Base-by-base conservation (phyloP, 1,139 yeast species). In the Ogataea hybrid region DNA sequence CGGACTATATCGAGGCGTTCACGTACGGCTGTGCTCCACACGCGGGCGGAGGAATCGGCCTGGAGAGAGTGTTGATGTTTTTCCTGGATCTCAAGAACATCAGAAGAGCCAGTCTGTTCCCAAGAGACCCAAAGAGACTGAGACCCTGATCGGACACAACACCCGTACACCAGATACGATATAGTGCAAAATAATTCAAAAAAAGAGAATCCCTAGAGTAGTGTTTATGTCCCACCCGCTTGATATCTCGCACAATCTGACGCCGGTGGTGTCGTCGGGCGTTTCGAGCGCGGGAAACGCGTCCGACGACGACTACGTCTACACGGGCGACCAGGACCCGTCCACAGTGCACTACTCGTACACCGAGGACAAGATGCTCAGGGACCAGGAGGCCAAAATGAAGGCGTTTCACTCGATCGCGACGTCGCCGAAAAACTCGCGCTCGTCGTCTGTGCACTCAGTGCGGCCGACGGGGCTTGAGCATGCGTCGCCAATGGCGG, bases 21-120 rank as follows among this genome's bases (percentile, higher is more conserved):
- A 71, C 78, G 36, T 90, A 84, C 63, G 99, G 97, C 15, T 92
- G 97, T 75, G 83, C 96, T 52, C 98, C 99, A 38, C 99, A 92
- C 59, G 99, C 96, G 20, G 99, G 99, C 65, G 99, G 98, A 71
- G 99, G 99, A 69, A 92, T 92, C 64, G 99, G 99, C 58, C 73
- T 92, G 54, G 99, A 92, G 71, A 87, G 99, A 73, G 98, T 92
- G 32, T 89, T 92, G 52, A 92, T 92, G 97, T 92, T 92, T 78
- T 92, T 78, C 81, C 77, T 92, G 65, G 98, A 88, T 62, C 76
- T 92, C 72, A 90, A 89, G 73, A 94, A 92, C 70, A 92, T 92
- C 58, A 87, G 99, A 70, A 85, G 97, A 65, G 97, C 99, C 18
- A 84, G 96, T 10, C 72, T 92, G 63, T 92, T 92, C 92, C 99